phyloP scores from a whole-genome alignment of 257 asterid species.

The Solanum etuberosum region DNA sequence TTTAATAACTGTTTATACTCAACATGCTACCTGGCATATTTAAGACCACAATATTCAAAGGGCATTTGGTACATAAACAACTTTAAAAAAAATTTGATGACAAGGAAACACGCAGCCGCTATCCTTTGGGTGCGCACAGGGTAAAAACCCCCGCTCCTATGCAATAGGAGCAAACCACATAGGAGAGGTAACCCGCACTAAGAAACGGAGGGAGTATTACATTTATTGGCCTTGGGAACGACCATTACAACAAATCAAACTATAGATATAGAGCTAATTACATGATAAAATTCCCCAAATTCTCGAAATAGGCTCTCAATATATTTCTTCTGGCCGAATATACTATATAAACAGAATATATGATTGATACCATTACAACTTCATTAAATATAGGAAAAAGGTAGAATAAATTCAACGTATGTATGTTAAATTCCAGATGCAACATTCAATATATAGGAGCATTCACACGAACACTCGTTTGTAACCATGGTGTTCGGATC shows the following conservation, averaged over 20 bases:
- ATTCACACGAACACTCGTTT: not conserved
- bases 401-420: not conserved
- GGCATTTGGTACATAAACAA: not conserved
- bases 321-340: not conserved
- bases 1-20: not conserved
- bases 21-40: not conserved
- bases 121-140: not conserved
- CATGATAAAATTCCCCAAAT: not conserved
- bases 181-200: not conserved
- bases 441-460: not conserved
- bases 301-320: not conserved
- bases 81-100: not conserved
- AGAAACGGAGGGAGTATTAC: not conserved
- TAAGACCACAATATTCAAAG: not conserved
- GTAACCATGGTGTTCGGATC: not conserved
- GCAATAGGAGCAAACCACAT: not conserved
- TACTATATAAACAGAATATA: not conserved
- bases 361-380: not conserved
- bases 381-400: not conserved
- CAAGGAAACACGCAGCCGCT: not conserved
- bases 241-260: not conserved
- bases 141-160: not conserved
- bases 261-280: not conserved
- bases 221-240: not conserved
- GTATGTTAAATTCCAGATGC: not conserved